Evolutionary conservation across 352 stramenopile species (phyloP), one percentile per base, ranked within the genome.

Genomic region (Phytophthora constricta): DNA sequence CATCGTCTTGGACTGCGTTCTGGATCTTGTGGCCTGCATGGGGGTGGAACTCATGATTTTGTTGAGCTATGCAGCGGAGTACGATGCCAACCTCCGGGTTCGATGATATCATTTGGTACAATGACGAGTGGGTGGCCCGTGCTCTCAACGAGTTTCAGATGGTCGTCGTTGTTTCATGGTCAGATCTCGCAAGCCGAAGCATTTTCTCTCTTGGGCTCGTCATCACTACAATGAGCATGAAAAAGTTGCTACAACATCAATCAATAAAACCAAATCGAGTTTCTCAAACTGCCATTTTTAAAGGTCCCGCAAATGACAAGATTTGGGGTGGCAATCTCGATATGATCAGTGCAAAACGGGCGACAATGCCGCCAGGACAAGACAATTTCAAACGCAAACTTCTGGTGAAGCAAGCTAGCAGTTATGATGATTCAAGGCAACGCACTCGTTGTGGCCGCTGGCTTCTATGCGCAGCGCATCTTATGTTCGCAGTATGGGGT

Each of bases 121-220:
- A 66, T 46, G 58, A 66, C 27, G 33, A 57, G 28, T 68, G 61
- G 51, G 13, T 27, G 5, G 60, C 43, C 0, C 42, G 43, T 34
- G 43, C 39, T 23, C 27, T 60, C 22, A 54, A 68, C 60, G 50
- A 68, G 60, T 34, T 68, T 14, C 50, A 62, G 28, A 46, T 62
- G 25, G 27, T 68, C 19, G 41, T 68, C 27, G 49, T 68, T 20
- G 33, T 61, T 31, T 68, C 60, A 3, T 51, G 52, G 33, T 27
- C 13, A 1, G 60, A 68, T 22, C 26, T 68, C 1, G 54, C 46
- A 19, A 62, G 50, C 10, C 50, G 43, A 3, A 25, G 53, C 5
- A 49, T 59, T n/a, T 62, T 62, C n/a, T 57, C 50, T 1, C 34
- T 55, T 27, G 49, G 52, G 13, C 17, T 68, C 9, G 20, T 68